Percentiles rank a stretch among this genome's conserved stretches.
These are phyloP conservation scores for Gossypium schwendimanii DNA, from an alignment of 441 rosid genomes.

Conservation along the genomic window DNA sequence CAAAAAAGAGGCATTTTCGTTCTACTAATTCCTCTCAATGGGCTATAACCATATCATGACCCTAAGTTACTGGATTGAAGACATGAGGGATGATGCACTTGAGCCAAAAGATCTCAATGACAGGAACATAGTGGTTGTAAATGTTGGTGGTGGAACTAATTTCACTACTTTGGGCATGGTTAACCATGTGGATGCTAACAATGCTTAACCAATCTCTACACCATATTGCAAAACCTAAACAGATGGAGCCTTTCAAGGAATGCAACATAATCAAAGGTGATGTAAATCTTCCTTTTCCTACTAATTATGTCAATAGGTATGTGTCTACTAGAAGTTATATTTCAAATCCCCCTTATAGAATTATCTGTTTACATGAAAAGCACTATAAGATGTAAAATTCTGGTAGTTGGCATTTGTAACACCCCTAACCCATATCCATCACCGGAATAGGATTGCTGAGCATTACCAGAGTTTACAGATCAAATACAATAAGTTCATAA, in stretches of 20 bases:
- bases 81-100: constrained; percentile 1
- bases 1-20: constrained; percentile 1
- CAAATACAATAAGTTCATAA: too few relatives aligned
- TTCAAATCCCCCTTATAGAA: not conserved
- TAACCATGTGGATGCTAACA: not conserved
- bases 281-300: not conserved
- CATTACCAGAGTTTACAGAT: too few relatives aligned
- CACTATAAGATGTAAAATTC: not conserved
- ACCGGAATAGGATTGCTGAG: too few relatives aligned
- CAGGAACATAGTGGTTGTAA: not conserved
- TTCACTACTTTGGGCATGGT: not conserved
- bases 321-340: not conserved
- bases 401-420: not conserved
- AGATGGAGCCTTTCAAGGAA: not conserved
- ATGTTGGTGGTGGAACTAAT: not conserved
- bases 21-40: not conserved
- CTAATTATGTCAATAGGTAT: not conserved
- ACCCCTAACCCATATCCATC: too few relatives aligned
- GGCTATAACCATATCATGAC: not conserved
- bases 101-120: not conserved
- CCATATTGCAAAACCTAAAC: not conserved
- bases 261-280: not conserved
- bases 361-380: not conserved
- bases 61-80: not conserved
- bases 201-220: not conserved